Conservation (phyloP, 805 yeast species). For the Wickerhamiella sorbophila region DNA sequence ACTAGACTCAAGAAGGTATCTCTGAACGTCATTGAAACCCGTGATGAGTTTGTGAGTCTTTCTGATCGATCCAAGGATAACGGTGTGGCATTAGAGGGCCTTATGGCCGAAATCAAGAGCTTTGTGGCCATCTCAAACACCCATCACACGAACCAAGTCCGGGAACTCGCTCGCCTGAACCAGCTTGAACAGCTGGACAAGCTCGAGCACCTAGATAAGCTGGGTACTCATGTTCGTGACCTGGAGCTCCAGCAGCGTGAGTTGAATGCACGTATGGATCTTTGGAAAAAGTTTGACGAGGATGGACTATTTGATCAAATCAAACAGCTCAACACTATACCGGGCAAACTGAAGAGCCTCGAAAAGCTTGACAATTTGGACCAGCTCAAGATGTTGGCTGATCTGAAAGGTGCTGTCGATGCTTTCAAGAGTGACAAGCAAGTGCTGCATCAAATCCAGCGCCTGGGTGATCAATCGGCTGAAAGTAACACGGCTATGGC, state of each 20-base stretch:
- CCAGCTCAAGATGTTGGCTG: not conserved
- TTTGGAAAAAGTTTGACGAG: not conserved
- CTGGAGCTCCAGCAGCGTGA: not conserved
- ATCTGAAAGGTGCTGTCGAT: not conserved
- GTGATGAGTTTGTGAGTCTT: slow-evolving; percentile 24
- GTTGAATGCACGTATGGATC: not conserved
- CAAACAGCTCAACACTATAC: not conserved
- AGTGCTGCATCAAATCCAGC: not conserved
- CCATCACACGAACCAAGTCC: slow-evolving; percentile 4
- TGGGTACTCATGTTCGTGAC: slow-evolving; percentile 1
- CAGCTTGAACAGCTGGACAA: slow-evolving; percentile 4
- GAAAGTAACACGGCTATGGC: not conserved
- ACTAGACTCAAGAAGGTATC: slow-evolving; percentile 23
- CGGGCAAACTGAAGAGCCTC: not conserved
- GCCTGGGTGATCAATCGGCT: not conserved
- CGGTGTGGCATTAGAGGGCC: slow-evolving; percentile 23
- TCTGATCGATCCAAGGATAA: slow-evolving; percentile 26
- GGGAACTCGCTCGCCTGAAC: slow-evolving; percentile 8
- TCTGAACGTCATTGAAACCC: slow-evolving; percentile 22
- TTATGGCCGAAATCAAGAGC: slow-evolving; percentile 18
- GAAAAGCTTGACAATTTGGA: not conserved
- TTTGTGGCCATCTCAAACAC: slow-evolving; percentile 5
- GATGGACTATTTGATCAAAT: not conserved
- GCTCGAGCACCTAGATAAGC: slow-evolving; percentile 7
- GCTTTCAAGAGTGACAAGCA: not conserved